phyloP scores from a whole-genome alignment of 2,329 filamentous ascomycete genomes.

The Aspergillus sp. region DNA sequence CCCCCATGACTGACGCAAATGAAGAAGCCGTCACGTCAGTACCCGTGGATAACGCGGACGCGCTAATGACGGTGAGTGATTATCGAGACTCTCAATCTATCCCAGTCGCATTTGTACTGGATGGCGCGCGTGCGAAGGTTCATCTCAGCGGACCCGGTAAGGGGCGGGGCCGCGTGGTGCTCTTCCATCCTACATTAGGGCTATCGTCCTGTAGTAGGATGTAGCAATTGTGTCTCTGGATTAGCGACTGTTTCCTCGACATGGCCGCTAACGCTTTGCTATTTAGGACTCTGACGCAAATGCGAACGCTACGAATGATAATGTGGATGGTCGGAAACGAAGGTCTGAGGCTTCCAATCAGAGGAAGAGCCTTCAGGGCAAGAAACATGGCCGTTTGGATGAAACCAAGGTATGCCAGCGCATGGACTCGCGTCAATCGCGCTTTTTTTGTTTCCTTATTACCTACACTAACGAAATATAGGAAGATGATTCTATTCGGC shows the following conservation, averaged over 20 bases:
- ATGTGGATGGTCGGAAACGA: slow-evolving; percentile 69
- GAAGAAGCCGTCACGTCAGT: slow-evolving; percentile 28
- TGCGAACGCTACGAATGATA: slow-evolving; percentile 70
- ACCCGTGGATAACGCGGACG: slow-evolving; percentile 30
- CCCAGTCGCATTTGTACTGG: neutral
- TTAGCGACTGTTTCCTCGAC: slow-evolving; percentile 27
- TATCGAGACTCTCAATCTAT: neutral
- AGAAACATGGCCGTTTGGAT: slow-evolving; percentile 85
- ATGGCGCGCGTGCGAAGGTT: neutral
- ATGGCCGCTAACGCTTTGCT: neutral
- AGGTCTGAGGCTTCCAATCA: slow-evolving; percentile 82
- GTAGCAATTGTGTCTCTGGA: neutral
- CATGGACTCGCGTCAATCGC: neutral
- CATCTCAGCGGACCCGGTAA: slow-evolving; percentile 38
- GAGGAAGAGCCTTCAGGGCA: slow-evolving; percentile 84
- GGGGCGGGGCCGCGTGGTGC: slow-evolving; percentile 31
- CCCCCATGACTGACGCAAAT: slow-evolving; percentile 40
- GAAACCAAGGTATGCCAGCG: slow-evolving; percentile 68
- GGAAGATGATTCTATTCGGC: slow-evolving; percentile 90
- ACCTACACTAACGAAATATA: slow-evolving; percentile 30
- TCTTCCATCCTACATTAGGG: neutral
- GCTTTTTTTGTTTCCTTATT: neutral
- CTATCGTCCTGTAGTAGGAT: neutral
- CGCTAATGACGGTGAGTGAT: slow-evolving; percentile 33
- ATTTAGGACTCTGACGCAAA: slow-evolving; percentile 63